phyloP scores from a whole-genome alignment of 805 yeast species.

The Kluyveromyces aestuarii region DNA sequence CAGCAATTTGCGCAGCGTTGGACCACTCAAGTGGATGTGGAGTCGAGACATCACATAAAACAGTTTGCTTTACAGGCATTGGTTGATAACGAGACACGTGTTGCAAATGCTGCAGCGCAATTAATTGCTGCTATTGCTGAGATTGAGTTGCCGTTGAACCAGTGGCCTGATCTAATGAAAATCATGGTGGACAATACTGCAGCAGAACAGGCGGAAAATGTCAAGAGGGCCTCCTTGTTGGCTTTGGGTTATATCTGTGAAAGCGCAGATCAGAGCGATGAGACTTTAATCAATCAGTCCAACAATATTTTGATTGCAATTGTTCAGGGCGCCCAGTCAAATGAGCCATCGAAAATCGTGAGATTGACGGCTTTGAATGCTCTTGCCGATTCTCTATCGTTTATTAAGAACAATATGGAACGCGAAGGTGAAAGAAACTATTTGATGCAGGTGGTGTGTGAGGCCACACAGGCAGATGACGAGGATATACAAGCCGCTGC shows the following conservation, averaged over 20 bases:
- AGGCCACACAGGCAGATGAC: slow-evolving; percentile 88
- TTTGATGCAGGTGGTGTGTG: slow-evolving; percentile 98
- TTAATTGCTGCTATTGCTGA: slow-evolving; percentile 95
- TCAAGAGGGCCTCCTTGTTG: slow-evolving; percentile 79
- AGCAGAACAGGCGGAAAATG: slow-evolving; percentile 63
- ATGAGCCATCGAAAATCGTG: slow-evolving; percentile 66
- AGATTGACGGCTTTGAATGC: slow-evolving; percentile 89
- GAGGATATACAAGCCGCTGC: slow-evolving; percentile 85
- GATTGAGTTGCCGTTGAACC: slow-evolving; percentile 78
- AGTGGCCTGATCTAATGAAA: slow-evolving; percentile 83
- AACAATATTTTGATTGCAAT: slow-evolving; percentile 91
- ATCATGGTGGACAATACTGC: slow-evolving; percentile 81
- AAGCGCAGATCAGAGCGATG: slow-evolving; percentile 69
- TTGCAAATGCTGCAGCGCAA: slow-evolving; percentile 85
- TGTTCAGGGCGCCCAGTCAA: slow-evolving; percentile 88
- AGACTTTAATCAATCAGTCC: slow-evolving; percentile 71
- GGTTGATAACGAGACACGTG: slow-evolving; percentile 54
- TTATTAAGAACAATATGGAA: slow-evolving; percentile 80
- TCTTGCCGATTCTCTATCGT: slow-evolving; percentile 80
- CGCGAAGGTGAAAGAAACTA: slow-evolving; percentile 92
- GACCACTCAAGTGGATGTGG: slow-evolving; percentile 46
- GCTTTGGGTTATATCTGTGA: slow-evolving; percentile 96
- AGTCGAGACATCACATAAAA: slow-evolving; percentile 56
- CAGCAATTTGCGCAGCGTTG: slow-evolving; percentile 62
- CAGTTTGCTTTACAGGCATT: slow-evolving; percentile 54